These are phyloP conservation scores for Calvatia gigantea DNA, from an alignment of 768 basidiomycete genomes.

Conservation along the genomic window DNA sequence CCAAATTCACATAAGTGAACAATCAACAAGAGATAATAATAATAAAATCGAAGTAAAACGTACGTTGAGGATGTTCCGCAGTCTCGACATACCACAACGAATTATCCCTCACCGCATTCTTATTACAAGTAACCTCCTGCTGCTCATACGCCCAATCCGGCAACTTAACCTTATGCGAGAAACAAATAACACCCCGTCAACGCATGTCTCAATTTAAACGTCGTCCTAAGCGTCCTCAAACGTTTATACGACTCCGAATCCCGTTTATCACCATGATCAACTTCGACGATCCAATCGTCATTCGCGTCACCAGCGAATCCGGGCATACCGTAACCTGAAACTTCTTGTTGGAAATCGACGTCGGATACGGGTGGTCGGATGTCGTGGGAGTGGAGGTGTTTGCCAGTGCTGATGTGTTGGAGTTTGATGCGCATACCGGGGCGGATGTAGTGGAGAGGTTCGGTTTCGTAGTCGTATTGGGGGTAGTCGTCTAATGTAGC, in stretches of 20 bases:
- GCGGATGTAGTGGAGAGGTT: slow-evolving; percentile 61
- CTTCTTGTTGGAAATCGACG: slow-evolving; percentile 99
- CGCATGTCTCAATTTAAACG: slow-evolving; percentile 79
- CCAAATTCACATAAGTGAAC: neutral
- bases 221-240: slow-evolving; percentile 74
- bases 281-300: slow-evolving; percentile 91
- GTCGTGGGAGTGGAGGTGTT: slow-evolving; percentile 93
- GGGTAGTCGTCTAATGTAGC: slow-evolving; percentile 47
- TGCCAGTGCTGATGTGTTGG: slow-evolving; percentile 75
- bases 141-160: slow-evolving; percentile 98
- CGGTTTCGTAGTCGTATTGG: slow-evolving; percentile 40
- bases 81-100: slow-evolving; percentile 96
- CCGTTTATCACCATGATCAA: slow-evolving; percentile 61
- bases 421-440: slow-evolving; percentile 74
- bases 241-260: slow-evolving; percentile 69
- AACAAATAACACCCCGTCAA: slow-evolving; percentile 95
- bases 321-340: slow-evolving; percentile 88
- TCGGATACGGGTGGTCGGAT: slow-evolving; percentile 92
- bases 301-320: slow-evolving; percentile 88
- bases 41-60: slow-evolving; percentile 30
- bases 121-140: slow-evolving; percentile 99
- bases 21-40: neutral
- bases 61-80: slow-evolving; percentile 66
- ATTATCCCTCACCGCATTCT: slow-evolving; percentile 87
- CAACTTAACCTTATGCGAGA: slow-evolving; percentile 95